These are phyloP conservation scores for Quercus aquifolioides DNA, from an alignment of 306 rosid species.

Conservation along the genomic window DNA sequence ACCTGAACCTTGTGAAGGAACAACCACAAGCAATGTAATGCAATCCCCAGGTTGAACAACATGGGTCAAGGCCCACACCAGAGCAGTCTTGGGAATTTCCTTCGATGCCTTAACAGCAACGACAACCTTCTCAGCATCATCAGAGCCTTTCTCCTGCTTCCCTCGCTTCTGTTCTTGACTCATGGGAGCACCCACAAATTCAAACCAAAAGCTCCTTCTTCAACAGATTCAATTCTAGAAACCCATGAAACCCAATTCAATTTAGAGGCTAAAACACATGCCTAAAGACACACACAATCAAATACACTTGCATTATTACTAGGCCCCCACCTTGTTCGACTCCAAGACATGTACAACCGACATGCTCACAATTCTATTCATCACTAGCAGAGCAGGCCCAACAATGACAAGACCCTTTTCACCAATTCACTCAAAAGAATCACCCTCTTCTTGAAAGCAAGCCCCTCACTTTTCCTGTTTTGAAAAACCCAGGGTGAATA, in stretches of 20 bases:
- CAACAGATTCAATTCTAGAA: constrained; percentile 32
- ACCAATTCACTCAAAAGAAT: constrained; percentile 25
- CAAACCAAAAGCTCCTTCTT: constrained; percentile 16
- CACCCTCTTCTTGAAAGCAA: neutral
- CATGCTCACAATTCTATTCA: constrained; percentile 33
- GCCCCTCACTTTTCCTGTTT: constrained; percentile 28
- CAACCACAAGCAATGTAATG: constrained; percentile 89
- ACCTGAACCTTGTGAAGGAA: constrained; percentile 90
- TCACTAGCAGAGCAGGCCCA: constrained; percentile 18
- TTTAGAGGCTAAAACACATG: constrained; percentile 16
- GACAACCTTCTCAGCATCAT: constrained; percentile 80
- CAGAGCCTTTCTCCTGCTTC: constrained; percentile 74
- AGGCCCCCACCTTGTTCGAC: constrained; percentile 38
- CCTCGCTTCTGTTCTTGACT: constrained; percentile 72
- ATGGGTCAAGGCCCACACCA: constrained; percentile 95
- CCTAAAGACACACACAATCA: constrained; percentile 10
- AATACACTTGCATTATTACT: constrained; percentile 28
- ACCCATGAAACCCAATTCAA: constrained; percentile 28
- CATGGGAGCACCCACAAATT: constrained; percentile 36
- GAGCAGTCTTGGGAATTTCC: constrained; percentile 92
- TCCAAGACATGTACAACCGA: constrained; percentile 34
- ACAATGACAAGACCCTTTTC: constrained; percentile 41
- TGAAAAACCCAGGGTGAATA: constrained; percentile 21
- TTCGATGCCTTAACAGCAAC: constrained; percentile 92
- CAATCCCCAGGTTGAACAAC: constrained; percentile 99